These are phyloP conservation scores for Colletotrichum magnum DNA, from an alignment of 2,329 filamentous ascomycete genomes.

Conservation along the genomic window DNA sequence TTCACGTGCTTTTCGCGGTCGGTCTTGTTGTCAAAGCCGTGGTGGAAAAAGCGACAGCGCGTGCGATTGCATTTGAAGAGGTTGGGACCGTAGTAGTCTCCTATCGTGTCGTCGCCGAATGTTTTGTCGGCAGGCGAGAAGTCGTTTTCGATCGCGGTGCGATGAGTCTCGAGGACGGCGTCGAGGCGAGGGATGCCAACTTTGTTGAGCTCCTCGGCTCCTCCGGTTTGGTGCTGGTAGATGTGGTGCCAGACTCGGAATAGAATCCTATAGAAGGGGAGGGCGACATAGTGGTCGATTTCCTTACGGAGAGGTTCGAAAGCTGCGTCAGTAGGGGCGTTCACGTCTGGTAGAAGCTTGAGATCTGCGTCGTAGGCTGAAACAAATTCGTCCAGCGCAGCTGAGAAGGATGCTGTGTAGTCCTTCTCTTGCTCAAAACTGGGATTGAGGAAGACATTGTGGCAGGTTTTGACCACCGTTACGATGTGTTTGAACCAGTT, in stretches of 20 bases:
- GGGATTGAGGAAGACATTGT: slow-evolving; percentile 20
- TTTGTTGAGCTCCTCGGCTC: slow-evolving; percentile 45
- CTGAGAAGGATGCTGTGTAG: background rate
- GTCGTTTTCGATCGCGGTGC: slow-evolving; percentile 47
- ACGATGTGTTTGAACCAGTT: slow-evolving; percentile 53
- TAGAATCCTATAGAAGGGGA: slow-evolving; percentile 41
- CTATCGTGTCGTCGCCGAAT: slow-evolving; percentile 19
- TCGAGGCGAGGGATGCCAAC: slow-evolving; percentile 49
- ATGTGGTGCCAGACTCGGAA: slow-evolving; percentile 43
- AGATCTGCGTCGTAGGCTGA: slow-evolving; percentile 18
- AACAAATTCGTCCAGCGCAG: slow-evolving; percentile 32
- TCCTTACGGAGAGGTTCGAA: background rate
- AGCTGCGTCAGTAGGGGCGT: background rate
- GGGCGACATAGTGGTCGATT: slow-evolving; percentile 40
- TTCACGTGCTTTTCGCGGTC: slow-evolving; percentile 52
- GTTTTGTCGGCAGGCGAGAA: slow-evolving; percentile 1
- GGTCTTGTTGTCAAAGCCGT: slow-evolving; percentile 53
- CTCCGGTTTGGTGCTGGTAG: slow-evolving; percentile 39
- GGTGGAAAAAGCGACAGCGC: slow-evolving; percentile 58
- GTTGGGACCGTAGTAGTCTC: slow-evolving; percentile 53
- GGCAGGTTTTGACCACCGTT: slow-evolving; percentile 40
- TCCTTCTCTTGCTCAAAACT: background rate
- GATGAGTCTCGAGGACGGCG: slow-evolving; percentile 46
- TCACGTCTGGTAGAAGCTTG: background rate
- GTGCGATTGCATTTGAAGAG: slow-evolving; percentile 58